These are phyloP conservation scores for Colletotrichum sublineola DNA, from an alignment of 2,329 filamentous ascomycete genomes.

Conservation along the genomic window DNA sequence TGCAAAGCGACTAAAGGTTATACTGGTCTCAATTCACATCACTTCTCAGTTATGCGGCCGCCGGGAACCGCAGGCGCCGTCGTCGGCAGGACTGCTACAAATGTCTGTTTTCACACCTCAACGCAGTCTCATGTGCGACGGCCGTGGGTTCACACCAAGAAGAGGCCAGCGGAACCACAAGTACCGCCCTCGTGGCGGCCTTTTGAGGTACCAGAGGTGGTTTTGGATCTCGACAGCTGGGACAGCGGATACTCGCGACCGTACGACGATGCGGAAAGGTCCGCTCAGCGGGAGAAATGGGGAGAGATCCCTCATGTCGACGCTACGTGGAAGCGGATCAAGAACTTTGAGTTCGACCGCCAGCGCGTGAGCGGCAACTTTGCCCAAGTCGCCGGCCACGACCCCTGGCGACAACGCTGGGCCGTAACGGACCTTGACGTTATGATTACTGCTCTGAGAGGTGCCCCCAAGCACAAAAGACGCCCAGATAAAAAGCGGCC, in stretches of 20 bases:
- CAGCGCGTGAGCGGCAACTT: constrained; percentile 37
- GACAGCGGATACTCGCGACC: constrained; percentile 58
- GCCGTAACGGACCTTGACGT: constrained; percentile 59
- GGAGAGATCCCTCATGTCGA: constrained; percentile 43
- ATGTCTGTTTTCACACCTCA: constrained; percentile 23
- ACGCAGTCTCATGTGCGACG: not conserved
- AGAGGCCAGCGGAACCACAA: constrained; percentile 15
- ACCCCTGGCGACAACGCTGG: constrained; percentile 47
- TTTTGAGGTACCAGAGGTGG: constrained; percentile 54
- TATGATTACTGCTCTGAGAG: constrained; percentile 54
- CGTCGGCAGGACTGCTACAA: constrained; percentile 9
- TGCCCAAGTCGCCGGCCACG: constrained; percentile 27
- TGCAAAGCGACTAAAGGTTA: constrained; percentile 6
- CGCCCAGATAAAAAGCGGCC: not conserved
- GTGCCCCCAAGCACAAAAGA: constrained; percentile 10
- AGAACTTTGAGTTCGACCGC: constrained; percentile 48
- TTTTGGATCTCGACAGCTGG: constrained; percentile 67
- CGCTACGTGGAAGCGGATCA: constrained; percentile 47
- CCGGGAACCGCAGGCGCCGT: constrained; percentile 3
- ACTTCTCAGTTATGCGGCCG: constrained; percentile 21
- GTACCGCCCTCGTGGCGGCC: constrained; percentile 35
- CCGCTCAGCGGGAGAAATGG: constrained; percentile 50
- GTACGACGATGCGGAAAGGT: constrained; percentile 54
- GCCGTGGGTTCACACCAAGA: constrained; percentile 32
- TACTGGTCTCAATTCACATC: not conserved